These are phyloP conservation scores for Musa balbisiana DNA, from an alignment of 202 grass and related monocot species.

Conservation along the genomic window DNA sequence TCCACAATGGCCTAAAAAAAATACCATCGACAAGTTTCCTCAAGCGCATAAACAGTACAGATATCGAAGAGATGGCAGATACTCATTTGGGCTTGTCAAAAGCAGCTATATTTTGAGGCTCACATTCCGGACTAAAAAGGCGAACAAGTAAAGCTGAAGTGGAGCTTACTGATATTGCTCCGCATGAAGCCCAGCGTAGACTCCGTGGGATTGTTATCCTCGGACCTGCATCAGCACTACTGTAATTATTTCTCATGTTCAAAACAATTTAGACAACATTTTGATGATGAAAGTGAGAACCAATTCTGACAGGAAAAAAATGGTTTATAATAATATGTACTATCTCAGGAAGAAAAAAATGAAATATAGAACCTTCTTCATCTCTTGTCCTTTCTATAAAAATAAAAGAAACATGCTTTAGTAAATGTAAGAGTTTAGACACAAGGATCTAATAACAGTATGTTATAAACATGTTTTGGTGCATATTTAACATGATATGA, in stretches of 20 bases:
- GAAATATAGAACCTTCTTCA: too few relatives aligned
- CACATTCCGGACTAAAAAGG: conserved; percentile 80
- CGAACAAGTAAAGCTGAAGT: conserved; percentile 54
- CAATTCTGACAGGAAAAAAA: too few relatives aligned
- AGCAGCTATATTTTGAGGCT: conserved; percentile 83
- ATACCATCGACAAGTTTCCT: background rate
- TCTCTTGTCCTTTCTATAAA: too few relatives aligned
- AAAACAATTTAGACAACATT: background rate
- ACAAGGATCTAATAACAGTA: too few relatives aligned
- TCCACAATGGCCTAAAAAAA: too few relatives aligned
- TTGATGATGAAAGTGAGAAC: too few relatives aligned
- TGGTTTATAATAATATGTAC: too few relatives aligned
- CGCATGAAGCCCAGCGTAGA: conserved; percentile 77
- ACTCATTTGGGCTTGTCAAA: conserved; percentile 38
- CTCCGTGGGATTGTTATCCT: conserved; percentile 70
- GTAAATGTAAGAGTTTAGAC: too few relatives aligned
- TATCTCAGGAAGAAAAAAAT: too few relatives aligned
- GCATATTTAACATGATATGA: too few relatives aligned
- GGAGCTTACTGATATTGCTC: conserved; percentile 42
- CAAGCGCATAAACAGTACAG: background rate
- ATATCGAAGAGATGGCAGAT: background rate
- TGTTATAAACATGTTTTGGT: too few relatives aligned
- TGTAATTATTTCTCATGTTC: background rate
- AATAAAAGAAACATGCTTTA: too few relatives aligned
- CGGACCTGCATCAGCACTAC: conserved; percentile 33